These are phyloP conservation scores for Phytophthora citrophthora DNA, from an alignment of 352 stramenopile genomes.

Conservation along the genomic window DNA sequence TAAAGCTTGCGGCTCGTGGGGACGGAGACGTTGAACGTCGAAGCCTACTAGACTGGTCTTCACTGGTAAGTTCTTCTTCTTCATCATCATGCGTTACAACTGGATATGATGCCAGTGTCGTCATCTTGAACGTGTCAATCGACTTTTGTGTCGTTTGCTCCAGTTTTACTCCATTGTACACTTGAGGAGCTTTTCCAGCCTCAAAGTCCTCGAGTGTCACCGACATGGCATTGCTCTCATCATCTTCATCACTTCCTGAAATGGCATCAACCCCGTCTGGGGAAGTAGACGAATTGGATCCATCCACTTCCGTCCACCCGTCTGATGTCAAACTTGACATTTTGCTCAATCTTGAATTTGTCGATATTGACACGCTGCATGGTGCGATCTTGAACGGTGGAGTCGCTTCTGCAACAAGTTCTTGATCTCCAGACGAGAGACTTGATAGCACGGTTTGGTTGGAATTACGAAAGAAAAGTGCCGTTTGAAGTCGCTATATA, in stretches of 20 bases:
- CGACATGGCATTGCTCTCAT: constrained; percentile 29
- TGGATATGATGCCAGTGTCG: constrained; percentile 37
- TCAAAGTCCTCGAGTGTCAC: constrained; percentile 77
- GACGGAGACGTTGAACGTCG: constrained; percentile 33
- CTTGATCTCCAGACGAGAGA: constrained; percentile 53
- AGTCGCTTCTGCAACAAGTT: constrained; percentile 59
- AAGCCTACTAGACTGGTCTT: constrained; percentile 11
- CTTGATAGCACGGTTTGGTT: constrained; percentile 60
- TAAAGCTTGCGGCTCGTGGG: constrained; percentile 18
- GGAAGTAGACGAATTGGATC: constrained; percentile 35
- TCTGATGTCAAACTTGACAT: constrained; percentile 43
- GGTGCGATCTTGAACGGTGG: constrained; percentile 19
- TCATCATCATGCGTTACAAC: constrained; percentile 20
- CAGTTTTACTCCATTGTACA: constrained; percentile 2
- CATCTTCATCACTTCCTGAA: constrained; percentile 39
- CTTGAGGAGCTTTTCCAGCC: constrained; percentile 36
- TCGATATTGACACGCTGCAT: constrained; percentile 9
- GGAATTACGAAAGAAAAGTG: constrained; percentile 77
- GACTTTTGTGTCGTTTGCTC: not conserved
- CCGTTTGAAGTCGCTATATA: constrained; percentile 63
- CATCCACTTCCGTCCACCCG: constrained; percentile 48
- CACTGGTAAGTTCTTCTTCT: constrained; percentile 11
- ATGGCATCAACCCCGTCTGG: constrained; percentile 30
- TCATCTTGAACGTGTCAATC: constrained; percentile 15
- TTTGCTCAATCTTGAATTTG: constrained; percentile 31